These are phyloP conservation scores for Oryza glaberrima DNA, from an alignment of 176 grass and related monocot species.

Conservation along the genomic window DNA sequence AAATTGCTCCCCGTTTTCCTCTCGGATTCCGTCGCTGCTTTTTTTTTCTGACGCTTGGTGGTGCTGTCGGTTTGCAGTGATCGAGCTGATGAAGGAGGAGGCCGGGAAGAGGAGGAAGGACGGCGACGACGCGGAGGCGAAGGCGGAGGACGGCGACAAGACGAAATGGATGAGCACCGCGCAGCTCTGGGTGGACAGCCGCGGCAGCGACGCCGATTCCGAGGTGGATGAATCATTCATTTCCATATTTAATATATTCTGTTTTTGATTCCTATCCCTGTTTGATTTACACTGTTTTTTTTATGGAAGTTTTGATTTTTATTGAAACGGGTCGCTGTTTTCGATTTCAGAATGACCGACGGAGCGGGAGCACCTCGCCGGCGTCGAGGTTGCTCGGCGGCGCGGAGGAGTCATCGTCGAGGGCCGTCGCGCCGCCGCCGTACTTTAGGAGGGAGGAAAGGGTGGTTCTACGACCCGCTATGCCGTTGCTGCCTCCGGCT, in stretches of 20 bases:
- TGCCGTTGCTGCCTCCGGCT: constrained; percentile 32
- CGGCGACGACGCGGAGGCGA: constrained; percentile 33
- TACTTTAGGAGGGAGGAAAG: constrained; percentile 45
- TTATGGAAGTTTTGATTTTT: background rate
- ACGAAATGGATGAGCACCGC: constrained; percentile 91
- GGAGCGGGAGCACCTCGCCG: constrained; percentile 35
- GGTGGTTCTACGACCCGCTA: constrained; percentile 19
- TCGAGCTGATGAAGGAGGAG: constrained; percentile 74
- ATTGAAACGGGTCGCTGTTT: background rate
- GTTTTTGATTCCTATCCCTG: background rate
- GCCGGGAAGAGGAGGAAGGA: constrained; percentile 40
- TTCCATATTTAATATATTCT: background rate
- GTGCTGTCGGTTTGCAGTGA: constrained; percentile 50
- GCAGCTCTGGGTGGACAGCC: constrained; percentile 81
- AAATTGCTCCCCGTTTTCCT: background rate
- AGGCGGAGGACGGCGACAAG: constrained; percentile 60
- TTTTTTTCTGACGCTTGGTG: constrained; percentile 8
- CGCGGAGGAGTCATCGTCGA: constrained; percentile 39
- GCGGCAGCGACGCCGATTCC: constrained; percentile 49
- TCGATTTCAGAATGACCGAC: constrained; percentile 41
- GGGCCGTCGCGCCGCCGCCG: constrained; percentile 1
- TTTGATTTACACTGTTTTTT: background rate
- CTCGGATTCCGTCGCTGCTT: background rate
- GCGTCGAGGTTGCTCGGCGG: constrained; percentile 36
- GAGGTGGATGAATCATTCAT: constrained; percentile 21